These are phyloP conservation scores for Poa annua DNA, from an alignment of 176 grass and related monocot genomes.

Conservation along the genomic window DNA sequence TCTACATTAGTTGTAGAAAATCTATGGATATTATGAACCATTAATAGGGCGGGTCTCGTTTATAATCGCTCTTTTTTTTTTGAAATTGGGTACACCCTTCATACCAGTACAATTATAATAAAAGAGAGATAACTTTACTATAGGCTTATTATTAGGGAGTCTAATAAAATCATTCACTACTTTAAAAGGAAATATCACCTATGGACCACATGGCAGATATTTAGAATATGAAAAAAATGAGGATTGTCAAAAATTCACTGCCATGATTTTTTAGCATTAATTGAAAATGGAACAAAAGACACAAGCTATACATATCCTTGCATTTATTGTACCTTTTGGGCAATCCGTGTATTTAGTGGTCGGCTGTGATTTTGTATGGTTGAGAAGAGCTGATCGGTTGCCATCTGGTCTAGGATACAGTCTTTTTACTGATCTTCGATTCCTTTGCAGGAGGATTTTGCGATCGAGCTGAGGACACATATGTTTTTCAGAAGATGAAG, in stretches of 20 bases:
- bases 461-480: too few species aligned
- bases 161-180: neutral
- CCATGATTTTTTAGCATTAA: neutral
- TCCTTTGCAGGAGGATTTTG: too few species aligned
- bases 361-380: too few species aligned
- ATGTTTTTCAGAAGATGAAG: too few species aligned
- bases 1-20: neutral
- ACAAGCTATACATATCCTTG: neutral
- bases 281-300: neutral
- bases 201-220: neutral
- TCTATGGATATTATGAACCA: neutral
- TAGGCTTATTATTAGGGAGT: neutral
- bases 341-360: too few species aligned
- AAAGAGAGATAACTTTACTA: too few species aligned
- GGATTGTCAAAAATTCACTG: neutral
- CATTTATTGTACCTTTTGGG: too few species aligned
- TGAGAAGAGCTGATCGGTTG: too few species aligned
- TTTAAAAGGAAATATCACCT: neutral
- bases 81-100: neutral
- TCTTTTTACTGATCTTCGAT: too few species aligned
- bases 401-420: too few species aligned
- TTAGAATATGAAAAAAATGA: neutral
- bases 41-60: neutral
- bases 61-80: too few species aligned
- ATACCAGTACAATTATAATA: neutral